These are phyloP conservation scores for Xylaria venustula DNA, from an alignment of 495 filamentous ascomycete genomes.

Conservation along the genomic window DNA sequence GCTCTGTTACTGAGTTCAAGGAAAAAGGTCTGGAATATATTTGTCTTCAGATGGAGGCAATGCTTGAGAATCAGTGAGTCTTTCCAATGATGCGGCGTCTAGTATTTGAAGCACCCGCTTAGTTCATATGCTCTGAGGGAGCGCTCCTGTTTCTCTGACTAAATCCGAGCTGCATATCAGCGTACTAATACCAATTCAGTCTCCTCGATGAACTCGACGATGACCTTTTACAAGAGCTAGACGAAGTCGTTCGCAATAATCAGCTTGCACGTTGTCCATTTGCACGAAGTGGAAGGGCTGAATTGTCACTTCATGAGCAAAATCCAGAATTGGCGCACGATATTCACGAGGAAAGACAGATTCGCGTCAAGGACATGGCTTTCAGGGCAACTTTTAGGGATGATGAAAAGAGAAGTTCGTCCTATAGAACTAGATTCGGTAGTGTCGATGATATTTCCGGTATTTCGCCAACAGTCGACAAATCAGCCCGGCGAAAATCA, in stretches of 20 bases:
- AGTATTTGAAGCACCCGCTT: no score
- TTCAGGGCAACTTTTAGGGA: slow-evolving; percentile 60
- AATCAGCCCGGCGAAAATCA: slow-evolving; percentile 41
- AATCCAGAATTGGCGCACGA: slow-evolving; percentile 61
- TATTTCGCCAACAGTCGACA: slow-evolving; percentile 55
- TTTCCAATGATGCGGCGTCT: no score
- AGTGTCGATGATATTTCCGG: slow-evolving; percentile 55
- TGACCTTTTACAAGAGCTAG: slow-evolving; percentile 75
- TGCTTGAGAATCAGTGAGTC: slow-evolving; percentile 75
- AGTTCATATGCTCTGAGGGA: no score
- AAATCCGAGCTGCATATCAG: slow-evolving; percentile 8
- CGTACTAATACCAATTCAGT: slow-evolving; percentile 33
- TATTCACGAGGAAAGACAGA: slow-evolving; percentile 50
- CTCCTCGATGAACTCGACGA: slow-evolving; percentile 83
- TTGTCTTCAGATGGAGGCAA: slow-evolving; percentile 81
- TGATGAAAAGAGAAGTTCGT: slow-evolving; percentile 56
- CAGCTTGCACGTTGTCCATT: slow-evolving; percentile 74
- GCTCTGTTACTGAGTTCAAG: slow-evolving; percentile 81
- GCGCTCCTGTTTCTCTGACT: no score
- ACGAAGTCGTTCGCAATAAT: slow-evolving; percentile 75
- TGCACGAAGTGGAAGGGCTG: slow-evolving; percentile 69
- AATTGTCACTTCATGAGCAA: slow-evolving; percentile 65
- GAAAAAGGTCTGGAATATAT: slow-evolving; percentile 86
- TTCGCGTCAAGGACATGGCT: slow-evolving; percentile 48
- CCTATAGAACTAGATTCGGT: slow-evolving; percentile 46